phyloP scores from a whole-genome alignment of 345 rosid species.

The Bretschneidera sinensis region DNA sequence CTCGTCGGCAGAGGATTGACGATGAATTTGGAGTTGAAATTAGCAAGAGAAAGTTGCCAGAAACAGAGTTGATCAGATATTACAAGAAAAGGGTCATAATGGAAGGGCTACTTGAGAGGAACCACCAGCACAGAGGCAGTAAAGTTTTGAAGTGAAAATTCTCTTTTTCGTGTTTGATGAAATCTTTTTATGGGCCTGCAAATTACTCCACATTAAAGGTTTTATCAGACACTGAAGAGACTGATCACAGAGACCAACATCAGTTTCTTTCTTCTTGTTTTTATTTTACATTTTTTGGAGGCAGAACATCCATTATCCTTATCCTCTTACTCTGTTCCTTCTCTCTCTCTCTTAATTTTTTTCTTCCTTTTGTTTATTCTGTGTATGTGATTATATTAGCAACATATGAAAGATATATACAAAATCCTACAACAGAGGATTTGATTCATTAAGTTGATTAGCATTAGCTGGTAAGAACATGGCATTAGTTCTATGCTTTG shows the following conservation, averaged over 20 bases:
- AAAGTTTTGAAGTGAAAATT: constrained; percentile 26
- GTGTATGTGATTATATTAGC: too few species aligned
- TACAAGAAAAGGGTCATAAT: constrained; percentile 27
- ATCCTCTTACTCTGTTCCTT: too few species aligned
- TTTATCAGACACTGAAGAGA: neutral
- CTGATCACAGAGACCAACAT: constrained; percentile 1
- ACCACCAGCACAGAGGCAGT: constrained; percentile 19
- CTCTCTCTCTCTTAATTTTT: too few species aligned
- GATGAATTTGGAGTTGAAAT: neutral
- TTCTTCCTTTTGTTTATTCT: too few species aligned
- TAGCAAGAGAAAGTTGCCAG: neutral
- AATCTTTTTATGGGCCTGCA: neutral
- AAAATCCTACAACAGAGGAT: too few species aligned
- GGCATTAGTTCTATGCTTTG: too few species aligned
- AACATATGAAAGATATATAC: too few species aligned
- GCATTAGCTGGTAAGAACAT: too few species aligned
- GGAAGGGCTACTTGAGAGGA: constrained; percentile 31
- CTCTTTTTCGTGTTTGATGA: constrained; percentile 14
- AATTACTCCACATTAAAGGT: constrained; percentile 4
- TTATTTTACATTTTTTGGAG: neutral
- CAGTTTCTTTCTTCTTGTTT: neutral
- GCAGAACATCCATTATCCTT: too few species aligned
- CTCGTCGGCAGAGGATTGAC: constrained; percentile 1
- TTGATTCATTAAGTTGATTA: too few species aligned
- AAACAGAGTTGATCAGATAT: neutral